These are phyloP conservation scores for carrot (Daucus carota) DNA, from an alignment of 129 eudicot genomes.

Conservation along the genomic window DH1_v3.0 NC_030386.2:30132001-30132500, in stretches of 20 bases:
- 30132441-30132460: too few species aligned
- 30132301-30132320: neutral
- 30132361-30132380: neutral
- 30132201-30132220: neutral
- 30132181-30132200: neutral
- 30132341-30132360: neutral
- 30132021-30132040: too few species aligned
- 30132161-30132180: too few species aligned
- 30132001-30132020: too few species aligned
- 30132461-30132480: neutral
- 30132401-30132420: neutral
- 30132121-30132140: too few species aligned
- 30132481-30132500: neutral
- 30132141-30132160: too few species aligned
- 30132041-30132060: too few species aligned
- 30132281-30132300: neutral
- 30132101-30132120: too few species aligned
- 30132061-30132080: too few species aligned
- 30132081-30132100: too few species aligned
- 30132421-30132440: neutral
- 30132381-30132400: neutral
- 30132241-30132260: neutral
- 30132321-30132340: neutral
- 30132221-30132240: neutral
- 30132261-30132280: neutral